phyloP scores from a whole-genome alignment of 202 grass and related monocot genomes.

The Panicum virgatum region DNA sequence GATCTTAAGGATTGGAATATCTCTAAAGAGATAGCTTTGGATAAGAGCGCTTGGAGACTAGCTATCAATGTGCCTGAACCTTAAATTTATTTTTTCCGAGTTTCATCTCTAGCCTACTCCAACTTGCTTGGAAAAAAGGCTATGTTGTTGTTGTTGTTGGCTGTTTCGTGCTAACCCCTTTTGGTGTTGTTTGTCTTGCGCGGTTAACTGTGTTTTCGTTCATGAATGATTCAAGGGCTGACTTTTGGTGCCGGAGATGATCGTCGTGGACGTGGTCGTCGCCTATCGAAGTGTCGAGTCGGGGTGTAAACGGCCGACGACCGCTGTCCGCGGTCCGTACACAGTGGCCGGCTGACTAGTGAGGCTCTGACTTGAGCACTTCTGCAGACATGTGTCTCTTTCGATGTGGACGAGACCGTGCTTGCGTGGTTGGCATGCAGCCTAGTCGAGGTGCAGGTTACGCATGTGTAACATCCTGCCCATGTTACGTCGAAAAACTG shows the following conservation, averaged over 20 bases:
- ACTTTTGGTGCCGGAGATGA: constrained; percentile 3
- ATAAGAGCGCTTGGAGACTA: no score
- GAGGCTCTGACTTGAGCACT: constrained; percentile 12
- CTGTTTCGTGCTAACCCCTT: not conserved
- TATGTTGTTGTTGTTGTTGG: no score
- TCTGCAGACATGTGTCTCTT: not conserved
- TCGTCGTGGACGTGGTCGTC: constrained; percentile 32
- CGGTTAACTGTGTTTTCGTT: constrained; percentile 28
- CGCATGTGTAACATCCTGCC: no score
- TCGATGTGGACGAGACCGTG: constrained; percentile 23
- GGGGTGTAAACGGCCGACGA: constrained; percentile 22
- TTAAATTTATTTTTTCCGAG: no score
- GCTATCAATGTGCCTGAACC: no score
- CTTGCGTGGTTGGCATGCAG: constrained; percentile 9
- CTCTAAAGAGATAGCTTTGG: no score
- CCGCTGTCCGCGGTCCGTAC: not conserved
- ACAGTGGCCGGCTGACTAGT: not conserved
- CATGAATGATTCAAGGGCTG: constrained; percentile 44
- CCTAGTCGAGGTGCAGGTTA: not conserved
- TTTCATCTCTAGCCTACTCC: no score
- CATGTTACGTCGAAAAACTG: not conserved
- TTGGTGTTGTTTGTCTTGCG: not conserved
- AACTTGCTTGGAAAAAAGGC: no score
- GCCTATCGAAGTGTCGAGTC: constrained; percentile 22
- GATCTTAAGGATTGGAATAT: no score